A percentile compares a stretch with the other conserved stretches of the same genome.
Conservation (phyloP, 352 stramenopile species). For the Globisporangium parvum region DNA sequence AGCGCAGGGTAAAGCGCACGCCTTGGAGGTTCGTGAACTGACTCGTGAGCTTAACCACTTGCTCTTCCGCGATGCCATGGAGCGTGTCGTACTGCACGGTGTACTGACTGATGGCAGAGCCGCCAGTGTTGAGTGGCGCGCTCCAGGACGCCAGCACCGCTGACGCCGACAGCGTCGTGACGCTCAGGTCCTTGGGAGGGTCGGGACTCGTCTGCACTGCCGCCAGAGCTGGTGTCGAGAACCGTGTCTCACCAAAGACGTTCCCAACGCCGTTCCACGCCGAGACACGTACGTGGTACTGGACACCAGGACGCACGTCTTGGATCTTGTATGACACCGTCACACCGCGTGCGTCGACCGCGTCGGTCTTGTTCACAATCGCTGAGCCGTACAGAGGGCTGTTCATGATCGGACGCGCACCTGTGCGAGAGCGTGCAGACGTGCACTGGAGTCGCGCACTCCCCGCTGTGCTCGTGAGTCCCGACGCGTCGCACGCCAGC, state of each 20-base stretch:
- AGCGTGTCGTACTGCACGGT: conserved; percentile 55
- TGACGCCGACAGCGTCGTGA: conserved; percentile 29
- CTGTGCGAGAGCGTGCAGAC: conserved; percentile 23
- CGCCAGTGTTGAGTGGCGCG: conserved; percentile 44
- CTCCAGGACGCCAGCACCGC: conserved; percentile 47
- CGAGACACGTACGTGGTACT: conserved; percentile 88
- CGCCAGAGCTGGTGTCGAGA: conserved; percentile 71
- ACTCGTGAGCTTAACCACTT: conserved; percentile 38
- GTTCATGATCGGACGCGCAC: conserved; percentile 71
- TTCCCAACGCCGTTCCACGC: conserved; percentile 91
- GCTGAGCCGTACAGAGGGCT: conserved; percentile 56
- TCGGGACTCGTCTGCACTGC: conserved; percentile 31
- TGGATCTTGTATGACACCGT: conserved; percentile 28
- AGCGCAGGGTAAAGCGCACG: conserved; percentile 28
- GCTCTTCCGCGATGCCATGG: conserved; percentile 51
- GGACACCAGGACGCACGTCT: conserved; percentile 26
- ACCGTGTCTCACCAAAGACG: conserved; percentile 72
- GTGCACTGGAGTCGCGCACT: conserved; percentile 30
- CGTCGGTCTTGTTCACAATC: conserved; percentile 35
- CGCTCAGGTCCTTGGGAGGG: conserved; percentile 35
- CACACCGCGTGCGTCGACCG: conserved; percentile 14
- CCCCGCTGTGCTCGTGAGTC: conserved; percentile 37
- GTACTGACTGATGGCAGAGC: conserved; percentile 36
- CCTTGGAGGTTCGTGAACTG: conserved; percentile 25
- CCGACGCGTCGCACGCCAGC: conserved; percentile 34